Conservation (phyloP, 495 filamentous ascomycete species). For the Penicillium parvum region DNA sequence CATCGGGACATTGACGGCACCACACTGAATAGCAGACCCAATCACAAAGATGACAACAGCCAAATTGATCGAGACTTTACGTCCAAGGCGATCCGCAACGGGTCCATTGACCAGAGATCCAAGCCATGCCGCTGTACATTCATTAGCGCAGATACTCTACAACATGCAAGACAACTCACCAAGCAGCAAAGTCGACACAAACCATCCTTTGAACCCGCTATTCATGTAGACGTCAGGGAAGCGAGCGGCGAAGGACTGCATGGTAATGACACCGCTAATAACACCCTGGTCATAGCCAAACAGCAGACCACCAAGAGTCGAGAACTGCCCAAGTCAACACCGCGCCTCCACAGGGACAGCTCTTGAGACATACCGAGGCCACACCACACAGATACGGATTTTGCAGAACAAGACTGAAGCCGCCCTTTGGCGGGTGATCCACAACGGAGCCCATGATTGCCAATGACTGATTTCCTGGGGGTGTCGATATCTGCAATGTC, state of each 20-base stretch:
- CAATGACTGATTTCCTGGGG: no score
- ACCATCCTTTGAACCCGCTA: slow-evolving; percentile 67
- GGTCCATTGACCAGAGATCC: slow-evolving; percentile 73
- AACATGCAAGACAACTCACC: slow-evolving; percentile 33
- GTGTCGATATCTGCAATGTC: no score
- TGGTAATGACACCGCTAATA: slow-evolving; percentile 39
- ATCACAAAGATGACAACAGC: slow-evolving; percentile 69
- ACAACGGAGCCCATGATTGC: slow-evolving; percentile 17
- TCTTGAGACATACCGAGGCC: slow-evolving; percentile 32
- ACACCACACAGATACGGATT: slow-evolving; percentile 42
- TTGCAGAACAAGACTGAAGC: slow-evolving; percentile 30
- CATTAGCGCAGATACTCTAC: background rate
- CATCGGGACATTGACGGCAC: slow-evolving; percentile 53
- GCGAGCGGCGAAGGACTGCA: slow-evolving; percentile 42
- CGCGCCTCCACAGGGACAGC: background rate
- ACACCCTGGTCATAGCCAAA: slow-evolving; percentile 41
- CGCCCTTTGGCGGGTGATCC: slow-evolving; percentile 21
- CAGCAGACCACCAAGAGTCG: slow-evolving; percentile 57
- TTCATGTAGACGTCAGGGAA: slow-evolving; percentile 62
- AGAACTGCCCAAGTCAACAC: slow-evolving; percentile 28
- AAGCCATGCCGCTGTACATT: slow-evolving; percentile 65
- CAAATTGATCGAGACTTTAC: slow-evolving; percentile 71
- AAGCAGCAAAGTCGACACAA: slow-evolving; percentile 76
- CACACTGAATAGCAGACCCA: slow-evolving; percentile 71
- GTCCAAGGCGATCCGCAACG: slow-evolving; percentile 66